A percentile compares a stretch with the other conserved stretches of the same genome.
Evolutionary conservation across 2,329 filamentous ascomycete genomes (phyloP).

Genomic region (Penicillium brasilianum): DNA sequence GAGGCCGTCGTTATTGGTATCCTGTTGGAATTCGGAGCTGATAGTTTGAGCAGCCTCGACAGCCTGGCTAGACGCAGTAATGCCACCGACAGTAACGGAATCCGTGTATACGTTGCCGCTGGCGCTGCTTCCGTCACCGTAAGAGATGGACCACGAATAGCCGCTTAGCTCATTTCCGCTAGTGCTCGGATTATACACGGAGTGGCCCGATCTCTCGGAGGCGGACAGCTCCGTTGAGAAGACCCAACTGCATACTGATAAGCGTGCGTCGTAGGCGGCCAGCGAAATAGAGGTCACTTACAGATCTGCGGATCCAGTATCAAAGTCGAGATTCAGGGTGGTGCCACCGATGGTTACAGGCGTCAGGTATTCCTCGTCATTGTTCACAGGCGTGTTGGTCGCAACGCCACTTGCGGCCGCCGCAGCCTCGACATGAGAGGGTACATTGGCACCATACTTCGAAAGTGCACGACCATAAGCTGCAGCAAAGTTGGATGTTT

Average conservation of each 20-base stretch:
- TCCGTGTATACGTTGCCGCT: slow-evolving; percentile 17
- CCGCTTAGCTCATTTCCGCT: slow-evolving; percentile 1
- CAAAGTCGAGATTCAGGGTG: slow-evolving; percentile 17
- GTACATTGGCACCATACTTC: slow-evolving; percentile 38
- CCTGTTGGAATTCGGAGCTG: slow-evolving; percentile 15
- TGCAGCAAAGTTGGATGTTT: slow-evolving; percentile 34
- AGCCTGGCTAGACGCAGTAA: slow-evolving; percentile 14
- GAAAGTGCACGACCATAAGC: slow-evolving; percentile 33
- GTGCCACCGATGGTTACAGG: slow-evolving; percentile 17
- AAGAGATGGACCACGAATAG: slow-evolving; percentile 16
- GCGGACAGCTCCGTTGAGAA: slow-evolving; percentile 17
- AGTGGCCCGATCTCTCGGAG: slow-evolving; percentile 22
- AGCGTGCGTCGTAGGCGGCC: background rate
- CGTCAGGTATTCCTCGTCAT: slow-evolving; percentile 17
- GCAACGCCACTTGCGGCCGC: slow-evolving; percentile 24
- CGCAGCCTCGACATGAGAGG: slow-evolving; percentile 35
- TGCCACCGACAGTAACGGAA: slow-evolving; percentile 13
- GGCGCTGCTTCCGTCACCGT: slow-evolving; percentile 18
- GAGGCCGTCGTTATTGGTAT: slow-evolving; percentile 15
- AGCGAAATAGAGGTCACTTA: background rate
- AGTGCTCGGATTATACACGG: slow-evolving; percentile 24
- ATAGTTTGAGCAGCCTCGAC: slow-evolving; percentile 16
- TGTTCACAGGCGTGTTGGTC: slow-evolving; percentile 7
- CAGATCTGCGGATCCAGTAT: slow-evolving; percentile 21
- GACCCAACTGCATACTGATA: slow-evolving; percentile 14